A percentile compares a stretch with the other conserved stretches of the same genome.
These are phyloP conservation scores for Tricholoma hemisulphureum DNA, from an alignment of 768 basidiomycete genomes.

Conservation along the genomic window DNA sequence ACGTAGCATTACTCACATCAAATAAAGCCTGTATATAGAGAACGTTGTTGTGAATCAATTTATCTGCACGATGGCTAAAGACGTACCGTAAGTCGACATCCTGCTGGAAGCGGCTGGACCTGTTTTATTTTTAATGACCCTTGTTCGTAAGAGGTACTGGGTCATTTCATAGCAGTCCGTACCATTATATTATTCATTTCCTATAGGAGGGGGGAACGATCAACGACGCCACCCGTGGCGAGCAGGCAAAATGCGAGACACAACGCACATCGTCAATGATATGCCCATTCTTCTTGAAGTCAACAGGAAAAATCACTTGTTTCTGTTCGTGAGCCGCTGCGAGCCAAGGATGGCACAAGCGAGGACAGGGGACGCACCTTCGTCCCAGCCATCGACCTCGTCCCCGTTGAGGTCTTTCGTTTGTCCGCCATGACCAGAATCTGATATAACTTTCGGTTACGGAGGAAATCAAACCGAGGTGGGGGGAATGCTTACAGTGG, in stretches of 20 bases:
- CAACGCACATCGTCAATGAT: slow-evolving; percentile 67
- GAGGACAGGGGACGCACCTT: slow-evolving; percentile 41
- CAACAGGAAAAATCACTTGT: slow-evolving; percentile 83
- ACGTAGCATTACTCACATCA: slow-evolving; percentile 39
- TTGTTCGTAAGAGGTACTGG: neutral
- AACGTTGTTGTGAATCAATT: neutral
- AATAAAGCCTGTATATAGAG: slow-evolving; percentile 44
- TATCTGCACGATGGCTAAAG: neutral
- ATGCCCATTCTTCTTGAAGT: slow-evolving; percentile 71
- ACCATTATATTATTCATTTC: slow-evolving; percentile 53
- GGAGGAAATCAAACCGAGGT: neutral
- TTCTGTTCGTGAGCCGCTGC: no score
- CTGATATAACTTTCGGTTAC: slow-evolving; percentile 30
- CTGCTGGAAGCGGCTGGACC: slow-evolving; percentile 45
- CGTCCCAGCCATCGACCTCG: slow-evolving; percentile 77
- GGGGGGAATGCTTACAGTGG: slow-evolving; percentile 52
- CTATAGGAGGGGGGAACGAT: slow-evolving; percentile 21
- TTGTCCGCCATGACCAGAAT: slow-evolving; percentile 97
- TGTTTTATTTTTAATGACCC: slow-evolving; percentile 9
- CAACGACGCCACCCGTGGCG: neutral
- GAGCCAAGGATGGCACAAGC: neutral
- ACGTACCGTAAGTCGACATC: slow-evolving; percentile 53
- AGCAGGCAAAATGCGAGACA: neutral
- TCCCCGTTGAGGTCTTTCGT: slow-evolving; percentile 75
- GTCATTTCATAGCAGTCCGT: no score